These are phyloP conservation scores for Scedosporium boydii DNA, from an alignment of 2,329 filamentous ascomycete genomes.

Conservation along the genomic window DNA sequence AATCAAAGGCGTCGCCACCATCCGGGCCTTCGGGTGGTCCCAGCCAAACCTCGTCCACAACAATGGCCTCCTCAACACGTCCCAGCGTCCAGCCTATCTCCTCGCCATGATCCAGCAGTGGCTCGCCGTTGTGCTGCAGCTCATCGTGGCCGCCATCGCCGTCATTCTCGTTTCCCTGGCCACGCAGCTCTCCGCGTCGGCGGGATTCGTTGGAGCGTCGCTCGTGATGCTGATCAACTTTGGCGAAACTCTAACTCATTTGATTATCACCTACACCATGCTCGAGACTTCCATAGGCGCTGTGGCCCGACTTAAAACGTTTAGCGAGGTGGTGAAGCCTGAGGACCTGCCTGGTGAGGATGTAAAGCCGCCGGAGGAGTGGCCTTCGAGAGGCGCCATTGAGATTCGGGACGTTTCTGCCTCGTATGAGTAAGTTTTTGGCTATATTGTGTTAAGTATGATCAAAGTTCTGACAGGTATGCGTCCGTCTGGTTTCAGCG, in stretches of 20 bases:
- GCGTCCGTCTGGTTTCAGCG: neutral
- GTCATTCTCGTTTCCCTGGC: slow-evolving; percentile 36
- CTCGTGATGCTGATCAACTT: slow-evolving; percentile 28
- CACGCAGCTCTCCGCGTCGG: slow-evolving; percentile 27
- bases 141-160: slow-evolving; percentile 38
- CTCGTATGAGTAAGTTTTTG: slow-evolving; percentile 16
- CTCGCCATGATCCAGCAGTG: slow-evolving; percentile 49
- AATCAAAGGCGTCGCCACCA: slow-evolving; percentile 42
- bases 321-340: slow-evolving; percentile 14
- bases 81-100: slow-evolving; percentile 48
- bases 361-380: slow-evolving; percentile 12
- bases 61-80: slow-evolving; percentile 37
- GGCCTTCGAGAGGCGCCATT: slow-evolving; percentile 22
- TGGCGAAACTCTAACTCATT: slow-evolving; percentile 17
- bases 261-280: slow-evolving; percentile 23
- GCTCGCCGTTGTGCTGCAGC: slow-evolving; percentile 40
- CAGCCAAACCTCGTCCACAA: slow-evolving; percentile 31
- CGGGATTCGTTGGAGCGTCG: slow-evolving; percentile 28
- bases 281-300: slow-evolving; percentile 20
- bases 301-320: slow-evolving; percentile 17
- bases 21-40: slow-evolving; percentile 50
- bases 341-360: slow-evolving; percentile 15
- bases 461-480: neutral
- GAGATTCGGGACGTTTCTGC: slow-evolving; percentile 22
- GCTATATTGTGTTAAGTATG: neutral